These are phyloP conservation scores for Calocybe gambosa DNA, from an alignment of 1,284 basidiomycete species.

Conservation along the genomic window DNA sequence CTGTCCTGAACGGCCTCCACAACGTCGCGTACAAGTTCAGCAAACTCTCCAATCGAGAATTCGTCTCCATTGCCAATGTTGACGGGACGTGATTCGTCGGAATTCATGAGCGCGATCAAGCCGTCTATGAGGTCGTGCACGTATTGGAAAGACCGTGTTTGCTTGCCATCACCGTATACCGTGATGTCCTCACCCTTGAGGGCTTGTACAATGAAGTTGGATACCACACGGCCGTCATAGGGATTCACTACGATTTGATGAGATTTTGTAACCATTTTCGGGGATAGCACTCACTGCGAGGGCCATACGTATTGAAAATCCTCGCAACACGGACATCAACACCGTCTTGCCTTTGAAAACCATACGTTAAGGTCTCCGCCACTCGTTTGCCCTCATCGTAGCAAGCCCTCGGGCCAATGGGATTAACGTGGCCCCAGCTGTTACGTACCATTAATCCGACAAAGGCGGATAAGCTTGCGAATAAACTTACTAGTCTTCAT, in stretches of 20 bases:
- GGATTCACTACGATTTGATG: slow-evolving; percentile 71
- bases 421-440: slow-evolving; percentile 97
- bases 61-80: slow-evolving; percentile 95
- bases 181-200: slow-evolving; percentile 94
- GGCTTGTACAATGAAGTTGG: slow-evolving; percentile 97
- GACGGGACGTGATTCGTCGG: slow-evolving; percentile 83
- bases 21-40: slow-evolving; percentile 81
- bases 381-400: slow-evolving; percentile 98
- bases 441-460: slow-evolving; percentile 6
- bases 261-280: too few relatives aligned
- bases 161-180: slow-evolving; percentile 93
- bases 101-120: slow-evolving; percentile 91
- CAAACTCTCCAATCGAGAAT: slow-evolving; percentile 91
- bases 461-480: slow-evolving; percentile 3
- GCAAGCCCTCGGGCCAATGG: slow-evolving; percentile 93
- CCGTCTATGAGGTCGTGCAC: slow-evolving; percentile 80
- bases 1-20: slow-evolving; percentile 86
- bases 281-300: slow-evolving; percentile 34
- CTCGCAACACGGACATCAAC: slow-evolving; percentile 95
- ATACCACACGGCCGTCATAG: slow-evolving; percentile 93
- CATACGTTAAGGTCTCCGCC: slow-evolving; percentile 92
- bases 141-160: slow-evolving; percentile 97
- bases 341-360: slow-evolving; percentile 89
- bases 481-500: slow-evolving; percentile 79
- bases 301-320: slow-evolving; percentile 88